Base-by-base conservation (phyloP, 768 basidiomycete genomes). In the Leccinellum luteum region DNA sequence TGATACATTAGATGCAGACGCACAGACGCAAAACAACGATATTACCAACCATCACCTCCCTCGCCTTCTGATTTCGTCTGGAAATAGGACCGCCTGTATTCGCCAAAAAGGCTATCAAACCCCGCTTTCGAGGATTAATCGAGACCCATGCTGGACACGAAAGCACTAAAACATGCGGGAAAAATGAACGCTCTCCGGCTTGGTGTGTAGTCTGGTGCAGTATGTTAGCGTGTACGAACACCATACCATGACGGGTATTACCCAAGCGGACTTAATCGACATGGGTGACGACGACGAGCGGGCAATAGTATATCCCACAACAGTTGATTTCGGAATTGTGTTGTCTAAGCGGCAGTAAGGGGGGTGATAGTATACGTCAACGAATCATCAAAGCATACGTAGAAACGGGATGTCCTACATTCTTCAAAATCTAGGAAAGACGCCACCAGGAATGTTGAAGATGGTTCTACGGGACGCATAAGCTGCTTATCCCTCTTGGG, bases 391-490 rank as follows among this genome's bases (percentile, higher is more conserved):
- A 47, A 48, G 35, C 17, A 28, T 31, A 13, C 23, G 30, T 45
- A 27, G 6, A 54, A 53, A 19, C 56, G 48, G 27, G 32, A 54
- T 35, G 34, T 60, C 82, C 60, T 69, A 89, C 88, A 86, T 58
- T 85, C 79, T 48, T 78, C 79, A 49, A 85, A 84, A 57, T 89
- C 80, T n/a, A 86, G 69, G 58, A 78, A 83, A 51, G 76, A 80
- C 21, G 79, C 76, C 10, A 79, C 75, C 6, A 90, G 68, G 61
- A 80, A 82, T 10, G 83, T 69, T 41, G 73, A 23, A 63, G 72
- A 23, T 50, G 72, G 55, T 68, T 75, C 73, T 2, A 57, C 44
- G 4, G 54, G 56, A 60, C 69, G 55, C 23, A 55, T 32, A 45
- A 58, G 55, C 31, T 68, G 63, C 43, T 63, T 65, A 55, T 73